phyloP scores from a whole-genome alignment of 129 eudicot species.

The Lonicera japonica region DNA sequence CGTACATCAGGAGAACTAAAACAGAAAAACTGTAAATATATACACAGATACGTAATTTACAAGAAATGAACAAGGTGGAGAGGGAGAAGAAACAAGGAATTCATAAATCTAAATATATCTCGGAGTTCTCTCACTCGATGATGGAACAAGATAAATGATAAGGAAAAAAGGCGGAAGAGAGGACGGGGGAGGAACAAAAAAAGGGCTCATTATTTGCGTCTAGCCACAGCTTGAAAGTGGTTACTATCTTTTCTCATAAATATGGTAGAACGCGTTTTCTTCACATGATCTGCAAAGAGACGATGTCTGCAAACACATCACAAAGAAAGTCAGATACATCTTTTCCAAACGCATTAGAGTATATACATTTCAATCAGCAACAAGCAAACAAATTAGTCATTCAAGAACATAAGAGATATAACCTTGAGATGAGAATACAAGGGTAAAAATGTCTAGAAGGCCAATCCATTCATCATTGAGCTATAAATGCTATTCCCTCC shows the following conservation, averaged over 20 bases:
- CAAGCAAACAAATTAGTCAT: too few species aligned
- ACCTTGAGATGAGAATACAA: too few species aligned
- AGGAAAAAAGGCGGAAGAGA: neutral
- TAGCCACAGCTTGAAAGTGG: constrained; percentile 33
- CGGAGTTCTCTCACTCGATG: neutral
- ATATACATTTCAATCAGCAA: too few species aligned
- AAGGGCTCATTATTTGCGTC: constrained; percentile 23
- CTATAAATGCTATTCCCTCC: too few species aligned
- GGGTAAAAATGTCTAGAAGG: too few species aligned
- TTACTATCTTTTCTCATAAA: constrained; percentile 50
- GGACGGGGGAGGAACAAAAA: neutral
- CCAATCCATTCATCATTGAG: too few species aligned
- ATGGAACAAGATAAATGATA: neutral
- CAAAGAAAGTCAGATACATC: neutral
- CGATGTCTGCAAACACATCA: constrained; percentile 35
- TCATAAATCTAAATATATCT: neutral
- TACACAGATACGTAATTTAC: neutral
- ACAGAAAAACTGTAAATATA: too few species aligned
- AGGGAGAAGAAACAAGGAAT: neutral
- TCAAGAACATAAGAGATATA: too few species aligned
- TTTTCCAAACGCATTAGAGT: too few species aligned
- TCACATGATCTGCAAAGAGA: constrained; percentile 50
- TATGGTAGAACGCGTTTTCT: constrained; percentile 53
- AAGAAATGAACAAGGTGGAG: neutral
- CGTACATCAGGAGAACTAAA: too few species aligned